Conservation (phyloP, 805 yeast genomes). For the Sugiyamaella valdiviana region DNA sequence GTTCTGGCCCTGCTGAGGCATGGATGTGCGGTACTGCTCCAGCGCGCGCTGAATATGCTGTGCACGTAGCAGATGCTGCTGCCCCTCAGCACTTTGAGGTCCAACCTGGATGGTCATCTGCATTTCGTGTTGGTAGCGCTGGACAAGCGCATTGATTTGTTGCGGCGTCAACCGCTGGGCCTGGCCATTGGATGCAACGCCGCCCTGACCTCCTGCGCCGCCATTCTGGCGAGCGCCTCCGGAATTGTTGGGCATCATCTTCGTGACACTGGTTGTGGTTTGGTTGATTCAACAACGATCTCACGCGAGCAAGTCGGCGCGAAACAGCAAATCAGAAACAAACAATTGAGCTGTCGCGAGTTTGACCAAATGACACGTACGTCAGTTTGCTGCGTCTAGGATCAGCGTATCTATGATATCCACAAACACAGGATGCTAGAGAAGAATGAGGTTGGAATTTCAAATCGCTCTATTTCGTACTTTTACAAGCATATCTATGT, state of each 20-base stretch:
- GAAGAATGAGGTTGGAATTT: too few relatives aligned
- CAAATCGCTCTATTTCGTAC: too few relatives aligned
- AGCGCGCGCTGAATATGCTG: conserved; percentile 23
- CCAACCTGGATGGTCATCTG: conserved; percentile 22
- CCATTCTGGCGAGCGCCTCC: neutral
- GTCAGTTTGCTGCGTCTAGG: neutral
- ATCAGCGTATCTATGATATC: neutral
- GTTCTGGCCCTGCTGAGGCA: conserved; percentile 18
- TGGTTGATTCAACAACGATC: neutral
- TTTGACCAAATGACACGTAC: too few relatives aligned
- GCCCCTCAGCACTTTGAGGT: conserved; percentile 29
- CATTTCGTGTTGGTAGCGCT: conserved; percentile 28
- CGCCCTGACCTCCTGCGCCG: too few relatives aligned
- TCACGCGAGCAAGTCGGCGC: neutral
- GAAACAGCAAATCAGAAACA: neutral
- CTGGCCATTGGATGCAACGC: neutral
- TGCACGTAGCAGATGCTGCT: conserved; percentile 28
- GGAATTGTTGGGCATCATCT: neutral
- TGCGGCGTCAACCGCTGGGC: conserved; percentile 1
- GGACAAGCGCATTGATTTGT: conserved; percentile 27
- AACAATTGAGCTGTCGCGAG: neutral
- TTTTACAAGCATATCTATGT: too few relatives aligned
- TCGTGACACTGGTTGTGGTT: neutral
- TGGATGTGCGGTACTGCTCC: conserved; percentile 21
- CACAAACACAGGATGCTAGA: too few relatives aligned